A percentile compares a stretch with the other conserved stretches of the same genome.
Evolutionary conservation across 441 rosid genomes (phyloP).

Genomic region (Jatropha multifida): DNA sequence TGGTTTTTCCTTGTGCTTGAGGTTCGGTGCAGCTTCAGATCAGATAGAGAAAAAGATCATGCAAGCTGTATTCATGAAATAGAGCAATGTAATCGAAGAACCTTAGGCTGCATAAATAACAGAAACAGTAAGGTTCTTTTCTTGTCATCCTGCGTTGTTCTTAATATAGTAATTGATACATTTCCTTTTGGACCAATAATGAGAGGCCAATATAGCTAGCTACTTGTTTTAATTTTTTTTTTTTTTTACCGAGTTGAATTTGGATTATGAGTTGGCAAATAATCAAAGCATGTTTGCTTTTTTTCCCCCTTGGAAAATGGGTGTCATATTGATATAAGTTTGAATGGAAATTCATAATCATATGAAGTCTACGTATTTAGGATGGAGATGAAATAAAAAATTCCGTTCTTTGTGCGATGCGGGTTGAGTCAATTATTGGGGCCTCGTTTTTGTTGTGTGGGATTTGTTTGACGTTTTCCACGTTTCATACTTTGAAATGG

Average conservation of each 20-base stretch:
- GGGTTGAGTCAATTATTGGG: background rate
- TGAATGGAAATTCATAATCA: no score
- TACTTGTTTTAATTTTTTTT: no score
- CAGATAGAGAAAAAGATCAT: conserved; percentile 13
- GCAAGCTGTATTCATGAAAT: conserved; percentile 17
- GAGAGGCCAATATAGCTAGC: background rate
- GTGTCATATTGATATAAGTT: no score
- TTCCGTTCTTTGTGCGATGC: background rate
- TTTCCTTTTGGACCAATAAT: background rate
- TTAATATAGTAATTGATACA: background rate
- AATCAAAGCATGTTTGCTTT: no score
- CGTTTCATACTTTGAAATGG: background rate
- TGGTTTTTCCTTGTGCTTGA: conserved; percentile 13
- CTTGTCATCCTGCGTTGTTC: background rate
- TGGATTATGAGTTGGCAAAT: no score
- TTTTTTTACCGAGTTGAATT: background rate
- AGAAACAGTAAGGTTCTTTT: conserved; percentile 12
- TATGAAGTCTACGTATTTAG: no score
- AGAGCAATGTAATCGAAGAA: conserved; percentile 18
- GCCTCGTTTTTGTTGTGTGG: background rate
- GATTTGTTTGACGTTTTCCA: background rate
- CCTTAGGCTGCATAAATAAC: conserved; percentile 28
- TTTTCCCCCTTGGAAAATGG: no score
- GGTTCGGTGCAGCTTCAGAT: conserved; percentile 22
- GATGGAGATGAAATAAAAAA: no score